Conservation (phyloP, 164 flowering plant species). For the Saururus chinensis region DNA sequence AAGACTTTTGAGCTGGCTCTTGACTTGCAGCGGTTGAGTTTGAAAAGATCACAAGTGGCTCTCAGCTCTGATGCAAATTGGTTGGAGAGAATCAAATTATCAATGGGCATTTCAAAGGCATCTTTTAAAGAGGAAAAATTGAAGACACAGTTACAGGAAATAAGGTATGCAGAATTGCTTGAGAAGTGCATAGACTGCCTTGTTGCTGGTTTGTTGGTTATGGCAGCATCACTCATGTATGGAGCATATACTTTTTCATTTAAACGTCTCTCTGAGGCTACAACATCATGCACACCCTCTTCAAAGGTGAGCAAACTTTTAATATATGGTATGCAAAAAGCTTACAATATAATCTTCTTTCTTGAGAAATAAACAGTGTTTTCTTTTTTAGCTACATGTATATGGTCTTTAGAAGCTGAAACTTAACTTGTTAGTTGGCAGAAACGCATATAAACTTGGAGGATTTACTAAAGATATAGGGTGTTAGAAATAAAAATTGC, state of each 20-base stretch:
- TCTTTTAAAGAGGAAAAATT: constrained; percentile 70
- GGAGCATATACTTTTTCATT: constrained; percentile 68
- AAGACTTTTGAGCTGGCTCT: constrained; percentile 65
- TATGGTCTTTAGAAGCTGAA: not conserved
- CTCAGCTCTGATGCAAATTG: constrained; percentile 45
- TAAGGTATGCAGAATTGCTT: constrained; percentile 54
- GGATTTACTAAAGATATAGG: too few relatives aligned
- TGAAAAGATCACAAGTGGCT: constrained; percentile 54
- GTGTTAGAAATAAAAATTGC: too few relatives aligned
- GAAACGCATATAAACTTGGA: too few relatives aligned
- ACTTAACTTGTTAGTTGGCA: not conserved
- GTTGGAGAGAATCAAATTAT: constrained; percentile 59
- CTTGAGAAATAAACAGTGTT: not conserved
- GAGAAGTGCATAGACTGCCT: constrained; percentile 69
- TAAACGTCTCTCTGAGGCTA: constrained; percentile 50
- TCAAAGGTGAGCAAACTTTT: constrained; percentile 20
- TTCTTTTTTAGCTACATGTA: not conserved
- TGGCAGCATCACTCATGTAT: constrained; percentile 50
- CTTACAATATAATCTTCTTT: not conserved
- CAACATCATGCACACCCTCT: constrained; percentile 35
- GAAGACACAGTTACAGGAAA: constrained; percentile 61
- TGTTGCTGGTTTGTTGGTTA: constrained; percentile 67
- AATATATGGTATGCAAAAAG: not conserved
- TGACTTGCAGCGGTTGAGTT: constrained; percentile 41
- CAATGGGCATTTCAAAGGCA: constrained; percentile 71